Percentiles rank a stretch among this genome's conserved stretches.
Evolutionary conservation across 306 rosid genomes (phyloP).

Genomic region (Cucurbita maxima): DNA sequence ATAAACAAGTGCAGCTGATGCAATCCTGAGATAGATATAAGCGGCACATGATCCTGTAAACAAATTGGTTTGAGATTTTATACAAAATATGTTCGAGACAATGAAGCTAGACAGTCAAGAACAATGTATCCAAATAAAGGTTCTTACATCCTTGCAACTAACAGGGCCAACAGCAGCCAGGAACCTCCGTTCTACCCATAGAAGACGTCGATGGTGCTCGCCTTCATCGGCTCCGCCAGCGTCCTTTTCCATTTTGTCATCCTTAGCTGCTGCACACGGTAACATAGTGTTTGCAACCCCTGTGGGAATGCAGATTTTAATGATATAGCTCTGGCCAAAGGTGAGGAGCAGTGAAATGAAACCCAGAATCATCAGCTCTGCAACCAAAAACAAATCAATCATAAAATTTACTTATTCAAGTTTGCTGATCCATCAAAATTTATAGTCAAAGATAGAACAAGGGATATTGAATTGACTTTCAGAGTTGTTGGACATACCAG

Average conservation of each 20-base stretch:
- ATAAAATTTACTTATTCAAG: neutral
- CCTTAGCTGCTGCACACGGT: slow-evolving; percentile 34
- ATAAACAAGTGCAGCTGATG: slow-evolving; percentile 93
- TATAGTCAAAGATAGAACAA: neutral
- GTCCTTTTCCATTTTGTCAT: neutral
- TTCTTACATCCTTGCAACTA: slow-evolving; percentile 46
- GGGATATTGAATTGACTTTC: neutral
- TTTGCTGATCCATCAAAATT: neutral
- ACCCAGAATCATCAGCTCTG: slow-evolving; percentile 97
- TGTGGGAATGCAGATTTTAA: slow-evolving; percentile 53
- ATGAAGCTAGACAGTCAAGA: neutral
- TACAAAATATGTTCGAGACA: neutral
- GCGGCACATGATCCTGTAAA: slow-evolving; percentile 54
- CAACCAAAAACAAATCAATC: slow-evolving; percentile 4
- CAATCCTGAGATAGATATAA: slow-evolving; percentile 61
- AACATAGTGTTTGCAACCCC: slow-evolving; percentile 43
- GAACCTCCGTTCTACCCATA: slow-evolving; percentile 45
- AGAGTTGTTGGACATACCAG: slow-evolving; percentile 31
- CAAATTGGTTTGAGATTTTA: neutral
- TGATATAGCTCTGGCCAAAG: slow-evolving; percentile 65
- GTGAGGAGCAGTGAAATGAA: slow-evolving; percentile 81
- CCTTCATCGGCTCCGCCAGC: slow-evolving; percentile 7
- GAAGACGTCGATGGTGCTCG: slow-evolving; percentile 42
- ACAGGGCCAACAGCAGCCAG: slow-evolving; percentile 28
- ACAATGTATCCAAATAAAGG: neutral